Evolutionary conservation across 176 grass and related monocot genomes (phyloP), one percentile per base, ranked within the genome.

Genomic region (Dactylis glomerata): DNA sequence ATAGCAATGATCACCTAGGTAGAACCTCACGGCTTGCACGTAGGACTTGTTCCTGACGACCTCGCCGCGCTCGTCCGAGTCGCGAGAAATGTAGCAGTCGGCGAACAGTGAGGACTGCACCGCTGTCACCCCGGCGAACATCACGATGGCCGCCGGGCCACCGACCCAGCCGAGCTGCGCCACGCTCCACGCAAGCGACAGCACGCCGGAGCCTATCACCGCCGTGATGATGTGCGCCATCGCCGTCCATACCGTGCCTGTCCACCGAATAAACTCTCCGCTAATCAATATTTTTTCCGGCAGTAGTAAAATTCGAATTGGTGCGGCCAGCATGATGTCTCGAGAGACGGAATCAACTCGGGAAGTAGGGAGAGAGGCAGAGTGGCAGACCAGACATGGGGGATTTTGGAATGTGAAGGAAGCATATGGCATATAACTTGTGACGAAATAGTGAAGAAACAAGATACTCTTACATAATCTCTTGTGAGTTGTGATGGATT

Each of bases 151-250:
- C 22, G 54, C 26, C n/a, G 95, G 92, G 2, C 95, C 95, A 0
- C 61, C 87, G 13, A 85, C 71, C 95, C 95, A 98, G 5, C 95
- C 92, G 4, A 98, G 73, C 71, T 98, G 92, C 15, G 91, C 95
- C 57, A 98, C 87, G 81, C 92, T 93, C 95, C 92, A 98, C 28
- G 91, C 91, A 22, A 98, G 68, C 32, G 95, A 93, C 42, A 95
- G 59, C 68, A 98, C 92, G 55, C 95, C 92, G 27, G 92, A 92
- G 1, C 92, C 91, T 24, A 98, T 93, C 40, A 95, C 92, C 57
- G 87, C 95, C 51, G 95, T 97, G 64, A 94, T 90, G 65, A 97
- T 88, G 81, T 97, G 92, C 31, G 95, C 92, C 10, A 77, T 76
- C 19, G 92, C 92, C 8, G 90, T 97, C 95, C 95, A 97, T 87